These are phyloP conservation scores for Melanogaster broomeanus DNA, from an alignment of 768 basidiomycete species.

Conservation along the genomic window DNA sequence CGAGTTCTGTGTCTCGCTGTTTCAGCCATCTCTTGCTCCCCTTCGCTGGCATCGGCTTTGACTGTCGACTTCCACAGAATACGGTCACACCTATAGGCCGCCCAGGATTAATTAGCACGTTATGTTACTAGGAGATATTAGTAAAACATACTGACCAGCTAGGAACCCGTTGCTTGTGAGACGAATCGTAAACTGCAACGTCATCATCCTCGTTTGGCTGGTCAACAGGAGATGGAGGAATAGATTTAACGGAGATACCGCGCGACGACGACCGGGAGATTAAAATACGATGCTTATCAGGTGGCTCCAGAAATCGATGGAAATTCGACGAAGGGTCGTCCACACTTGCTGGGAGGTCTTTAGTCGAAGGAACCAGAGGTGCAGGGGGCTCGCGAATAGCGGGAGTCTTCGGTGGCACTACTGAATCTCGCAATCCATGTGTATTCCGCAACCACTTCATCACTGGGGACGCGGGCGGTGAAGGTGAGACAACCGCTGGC, in stretches of 20 bases:
- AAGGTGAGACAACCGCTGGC: conserved; percentile 30
- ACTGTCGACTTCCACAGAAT: conserved; percentile 82
- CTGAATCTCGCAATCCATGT: conserved; percentile 13
- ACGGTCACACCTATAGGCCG: conserved; percentile 70
- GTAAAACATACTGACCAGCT: conserved; percentile 59
- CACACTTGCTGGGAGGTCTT: conserved; percentile 25
- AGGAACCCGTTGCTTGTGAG: conserved; percentile 78
- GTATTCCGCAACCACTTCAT: conserved; percentile 33
- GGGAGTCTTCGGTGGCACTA: conserved; percentile 19
- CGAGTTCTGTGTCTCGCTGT: conserved; percentile 41
- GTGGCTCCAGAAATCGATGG: conserved; percentile 18
- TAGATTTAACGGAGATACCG: conserved; percentile 30
- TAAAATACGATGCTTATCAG: conserved; percentile 18
- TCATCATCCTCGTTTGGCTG: conserved; percentile 44
- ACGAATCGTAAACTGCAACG: conserved; percentile 78
- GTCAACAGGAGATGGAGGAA: conserved; percentile 35
- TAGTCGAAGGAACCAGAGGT: conserved; percentile 23
- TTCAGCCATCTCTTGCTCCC: conserved; percentile 37
- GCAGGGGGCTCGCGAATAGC: conserved; percentile 26
- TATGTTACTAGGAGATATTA: background rate
- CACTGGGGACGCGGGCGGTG: conserved; percentile 25
- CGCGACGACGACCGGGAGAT: conserved; percentile 29
- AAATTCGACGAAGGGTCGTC: conserved; percentile 13
- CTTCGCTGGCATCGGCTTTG: conserved; percentile 43
- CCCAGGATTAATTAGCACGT: conserved; percentile 3